Percentiles rank a stretch among this genome's conserved stretches.
Evolutionary conservation across 177 flowering plant species (phyloP).

Genomic region (Telopea speciosissima): DNA sequence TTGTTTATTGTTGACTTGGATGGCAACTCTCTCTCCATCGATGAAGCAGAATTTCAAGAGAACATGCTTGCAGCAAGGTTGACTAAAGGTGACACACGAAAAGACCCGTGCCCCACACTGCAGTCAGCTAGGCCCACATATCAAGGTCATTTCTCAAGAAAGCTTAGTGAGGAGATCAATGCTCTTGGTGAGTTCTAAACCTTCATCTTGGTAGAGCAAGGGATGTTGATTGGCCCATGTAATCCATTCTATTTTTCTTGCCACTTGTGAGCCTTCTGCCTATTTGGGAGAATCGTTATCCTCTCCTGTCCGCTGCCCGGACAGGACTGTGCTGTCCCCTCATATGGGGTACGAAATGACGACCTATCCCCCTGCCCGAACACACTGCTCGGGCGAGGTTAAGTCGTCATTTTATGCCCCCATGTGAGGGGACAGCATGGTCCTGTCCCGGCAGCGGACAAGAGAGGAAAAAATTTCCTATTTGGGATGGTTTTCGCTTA

Average conservation of each 20-base stretch:
- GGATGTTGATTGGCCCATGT: background rate
- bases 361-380: too few relatives aligned
- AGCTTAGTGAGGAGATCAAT: conserved; percentile 5
- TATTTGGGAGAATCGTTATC: too few relatives aligned
- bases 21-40: conserved; percentile 45
- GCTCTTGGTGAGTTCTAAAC: conserved; percentile 20
- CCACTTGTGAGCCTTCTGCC: background rate
- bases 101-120: conserved; percentile 7
- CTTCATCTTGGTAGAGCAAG: background rate
- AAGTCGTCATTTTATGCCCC: too few relatives aligned
- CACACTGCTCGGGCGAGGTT: too few relatives aligned
- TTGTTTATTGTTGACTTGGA: conserved; percentile 34
- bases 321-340: too few relatives aligned
- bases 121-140: conserved; percentile 7
- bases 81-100: conserved; percentile 10
- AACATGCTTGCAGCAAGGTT: conserved; percentile 38
- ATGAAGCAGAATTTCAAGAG: conserved; percentile 38
- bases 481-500: background rate
- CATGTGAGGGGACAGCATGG: too few relatives aligned
- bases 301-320: too few relatives aligned
- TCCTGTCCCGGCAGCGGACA: too few relatives aligned
- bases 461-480: too few relatives aligned
- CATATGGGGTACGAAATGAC: too few relatives aligned
- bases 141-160: conserved; percentile 13
- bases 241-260: background rate